Evolutionary conservation across 2,329 filamentous ascomycete species (phyloP).

Genomic region (Trichoderma arundinaceum): DNA sequence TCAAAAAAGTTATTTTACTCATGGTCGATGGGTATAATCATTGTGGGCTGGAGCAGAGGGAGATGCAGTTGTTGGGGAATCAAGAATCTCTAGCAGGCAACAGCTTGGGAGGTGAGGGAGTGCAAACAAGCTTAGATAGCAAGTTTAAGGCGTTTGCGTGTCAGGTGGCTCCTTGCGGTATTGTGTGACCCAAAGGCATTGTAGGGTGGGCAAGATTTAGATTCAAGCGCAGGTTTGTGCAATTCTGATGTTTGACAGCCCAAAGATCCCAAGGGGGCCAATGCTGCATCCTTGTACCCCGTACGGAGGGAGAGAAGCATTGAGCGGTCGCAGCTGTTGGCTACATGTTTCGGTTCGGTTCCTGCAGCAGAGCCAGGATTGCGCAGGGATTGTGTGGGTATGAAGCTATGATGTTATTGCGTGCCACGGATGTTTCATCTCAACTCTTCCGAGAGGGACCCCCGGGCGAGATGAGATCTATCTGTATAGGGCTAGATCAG

Average conservation of each 20-base stretch:
- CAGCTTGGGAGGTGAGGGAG: neutral
- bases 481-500: neutral
- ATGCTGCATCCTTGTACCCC: neutral
- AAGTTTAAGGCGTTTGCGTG: slow-evolving; percentile 23
- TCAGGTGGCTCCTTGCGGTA: slow-evolving; percentile 4
- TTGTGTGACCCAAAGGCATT: neutral
- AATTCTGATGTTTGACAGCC: neutral
- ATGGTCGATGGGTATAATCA: slow-evolving; percentile 9
- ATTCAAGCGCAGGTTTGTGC: neutral
- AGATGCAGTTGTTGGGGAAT: slow-evolving; percentile 3
- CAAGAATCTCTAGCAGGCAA: neutral
- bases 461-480: slow-evolving; percentile 11
- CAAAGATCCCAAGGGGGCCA: neutral
- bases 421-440: slow-evolving; percentile 26
- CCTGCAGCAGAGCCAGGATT: neutral
- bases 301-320: neutral
- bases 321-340: neutral
- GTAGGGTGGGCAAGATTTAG: neutral
- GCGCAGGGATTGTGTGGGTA: neutral
- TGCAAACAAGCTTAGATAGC: slow-evolving; percentile 30
- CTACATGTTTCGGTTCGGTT: neutral
- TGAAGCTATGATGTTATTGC: neutral
- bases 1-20: slow-evolving; percentile 22
- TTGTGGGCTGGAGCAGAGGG: neutral
- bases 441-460: neutral